Evolutionary conservation across 164 flowering plant genomes (phyloP).

Genomic region (Annona cherimola): DNA sequence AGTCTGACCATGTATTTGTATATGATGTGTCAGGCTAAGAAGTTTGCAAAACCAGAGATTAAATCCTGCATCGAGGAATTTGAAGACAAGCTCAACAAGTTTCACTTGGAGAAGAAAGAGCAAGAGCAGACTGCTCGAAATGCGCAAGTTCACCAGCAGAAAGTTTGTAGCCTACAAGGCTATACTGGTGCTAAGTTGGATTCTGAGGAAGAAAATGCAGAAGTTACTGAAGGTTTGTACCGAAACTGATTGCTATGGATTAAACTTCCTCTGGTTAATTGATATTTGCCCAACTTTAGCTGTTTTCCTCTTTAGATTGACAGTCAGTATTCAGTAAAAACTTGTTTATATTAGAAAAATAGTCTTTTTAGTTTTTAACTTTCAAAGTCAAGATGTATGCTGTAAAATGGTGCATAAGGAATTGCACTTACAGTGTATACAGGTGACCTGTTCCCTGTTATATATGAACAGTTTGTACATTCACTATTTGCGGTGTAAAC

Average conservation of each 20-base stretch:
- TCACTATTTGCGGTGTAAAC: too few species aligned
- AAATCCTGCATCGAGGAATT: slow-evolving; percentile 84
- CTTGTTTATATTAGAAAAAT: too few species aligned
- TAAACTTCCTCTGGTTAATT: slow-evolving; percentile 2
- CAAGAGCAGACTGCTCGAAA: slow-evolving; percentile 81
- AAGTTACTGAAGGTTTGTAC: slow-evolving; percentile 43
- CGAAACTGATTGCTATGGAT: neutral
- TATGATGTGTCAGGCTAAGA: slow-evolving; percentile 48
- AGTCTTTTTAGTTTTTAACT: neutral
- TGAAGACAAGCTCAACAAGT: slow-evolving; percentile 80
- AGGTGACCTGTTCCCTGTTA: too few species aligned
- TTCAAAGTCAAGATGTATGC: too few species aligned
- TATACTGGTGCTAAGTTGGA: slow-evolving; percentile 18
- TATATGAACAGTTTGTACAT: too few species aligned
- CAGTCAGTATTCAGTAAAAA: neutral
- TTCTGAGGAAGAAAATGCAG: slow-evolving; percentile 36
- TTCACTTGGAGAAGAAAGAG: slow-evolving; percentile 77
- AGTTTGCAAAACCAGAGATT: slow-evolving; percentile 90
- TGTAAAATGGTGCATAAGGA: too few species aligned
- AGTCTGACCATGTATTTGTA: neutral
- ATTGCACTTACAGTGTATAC: too few species aligned
- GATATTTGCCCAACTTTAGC: slow-evolving; percentile 1
- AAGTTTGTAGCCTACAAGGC: slow-evolving; percentile 35
- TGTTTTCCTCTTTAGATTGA: neutral
- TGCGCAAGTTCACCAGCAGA: slow-evolving; percentile 75